These are phyloP conservation scores for Trypanosoma congolense DNA, from an alignment of 208 protist species.

Conservation along the genomic window DNA sequence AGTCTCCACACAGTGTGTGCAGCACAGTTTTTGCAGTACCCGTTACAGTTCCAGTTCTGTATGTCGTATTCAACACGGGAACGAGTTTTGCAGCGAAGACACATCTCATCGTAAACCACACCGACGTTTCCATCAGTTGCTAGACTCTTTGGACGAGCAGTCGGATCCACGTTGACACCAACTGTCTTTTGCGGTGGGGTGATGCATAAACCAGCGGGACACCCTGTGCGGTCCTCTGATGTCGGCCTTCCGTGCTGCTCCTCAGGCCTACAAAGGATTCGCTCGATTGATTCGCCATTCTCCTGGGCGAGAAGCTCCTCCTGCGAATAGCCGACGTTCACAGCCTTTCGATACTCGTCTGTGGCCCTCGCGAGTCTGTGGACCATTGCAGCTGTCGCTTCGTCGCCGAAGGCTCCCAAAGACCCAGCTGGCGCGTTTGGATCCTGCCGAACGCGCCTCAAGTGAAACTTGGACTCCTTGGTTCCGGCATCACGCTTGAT, in stretches of 20 bases:
- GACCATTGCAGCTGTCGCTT: slow-evolving; percentile 53
- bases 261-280: slow-evolving; percentile 37
- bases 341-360: slow-evolving; percentile 77
- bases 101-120: slow-evolving; percentile 48
- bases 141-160: neutral
- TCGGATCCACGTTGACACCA: neutral
- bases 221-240: neutral
- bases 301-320: slow-evolving; percentile 60
- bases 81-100: slow-evolving; percentile 49
- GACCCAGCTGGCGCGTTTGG: slow-evolving; percentile 34
- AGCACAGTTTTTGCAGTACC: slow-evolving; percentile 62
- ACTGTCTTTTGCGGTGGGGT: neutral
- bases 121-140: neutral
- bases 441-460: slow-evolving; percentile 35
- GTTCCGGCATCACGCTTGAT: slow-evolving; percentile 33
- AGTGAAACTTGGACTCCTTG: slow-evolving; percentile 71
- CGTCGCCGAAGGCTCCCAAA: slow-evolving; percentile 74
- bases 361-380: slow-evolving; percentile 59
- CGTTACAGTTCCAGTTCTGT: slow-evolving; percentile 64
- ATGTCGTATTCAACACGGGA: slow-evolving; percentile 36
- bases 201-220: neutral
- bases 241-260: neutral
- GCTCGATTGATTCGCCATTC: slow-evolving; percentile 35
- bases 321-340: slow-evolving; percentile 73
- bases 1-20: slow-evolving; percentile 69